These are phyloP conservation scores for Brassica nigra DNA, from an alignment of 345 rosid genomes.

Conservation along the genomic window DNA sequence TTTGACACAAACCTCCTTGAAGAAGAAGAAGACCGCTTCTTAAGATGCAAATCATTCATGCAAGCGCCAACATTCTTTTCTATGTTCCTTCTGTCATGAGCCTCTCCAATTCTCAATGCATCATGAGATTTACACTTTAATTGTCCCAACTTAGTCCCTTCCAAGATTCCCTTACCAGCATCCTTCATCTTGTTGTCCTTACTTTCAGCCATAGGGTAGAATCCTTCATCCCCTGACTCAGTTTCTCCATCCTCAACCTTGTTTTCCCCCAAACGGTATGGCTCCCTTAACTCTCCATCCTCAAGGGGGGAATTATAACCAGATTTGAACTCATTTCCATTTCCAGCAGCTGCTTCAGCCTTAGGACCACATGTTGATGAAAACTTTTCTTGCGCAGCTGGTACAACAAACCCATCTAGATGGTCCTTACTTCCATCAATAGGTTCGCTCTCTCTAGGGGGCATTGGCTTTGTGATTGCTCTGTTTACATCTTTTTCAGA, in stretches of 20 bases:
- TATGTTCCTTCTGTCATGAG: conserved; percentile 37
- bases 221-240: conserved; percentile 37
- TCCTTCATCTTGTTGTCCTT: conserved; percentile 41
- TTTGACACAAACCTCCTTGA: not conserved
- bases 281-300: conserved; percentile 68
- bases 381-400: conserved; percentile 19
- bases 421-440: not conserved
- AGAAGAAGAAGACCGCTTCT: not conserved
- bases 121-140: not conserved
- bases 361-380: not conserved
- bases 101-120: conserved; percentile 18
- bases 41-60: not conserved
- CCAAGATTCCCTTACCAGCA: conserved; percentile 29
- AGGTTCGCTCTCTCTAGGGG: conserved; percentile 2
- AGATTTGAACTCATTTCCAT: conserved; percentile 42
- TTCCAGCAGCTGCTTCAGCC: conserved; percentile 18
- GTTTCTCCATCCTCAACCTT: conserved; percentile 36
- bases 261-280: conserved; percentile 50
- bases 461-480: conserved; percentile 8
- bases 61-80: conserved; percentile 35
- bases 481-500: conserved; percentile 16
- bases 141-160: not conserved
- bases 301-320: conserved; percentile 65
- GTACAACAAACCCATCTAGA: conserved; percentile 19
- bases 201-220: conserved; percentile 36